Conservation (phyloP, 2,329 filamentous ascomycete species). For the Pyrenophora teres region DNA sequence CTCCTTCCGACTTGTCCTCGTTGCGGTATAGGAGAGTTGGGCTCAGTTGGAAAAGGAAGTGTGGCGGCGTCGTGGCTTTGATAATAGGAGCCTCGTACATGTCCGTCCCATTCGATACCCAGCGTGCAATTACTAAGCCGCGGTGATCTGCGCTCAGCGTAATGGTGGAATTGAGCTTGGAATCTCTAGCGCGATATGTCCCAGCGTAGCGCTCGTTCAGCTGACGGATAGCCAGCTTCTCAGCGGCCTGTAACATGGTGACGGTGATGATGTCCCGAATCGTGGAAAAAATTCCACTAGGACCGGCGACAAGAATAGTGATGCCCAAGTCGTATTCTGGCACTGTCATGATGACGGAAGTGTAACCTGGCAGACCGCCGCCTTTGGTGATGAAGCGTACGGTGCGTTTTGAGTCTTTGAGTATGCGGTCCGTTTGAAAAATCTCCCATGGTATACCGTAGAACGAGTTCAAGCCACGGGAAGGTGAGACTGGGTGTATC, state of each 20-base stretch:
- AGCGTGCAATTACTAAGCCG: constrained; percentile 32
- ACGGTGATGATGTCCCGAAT: constrained; percentile 38
- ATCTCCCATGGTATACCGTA: constrained; percentile 58
- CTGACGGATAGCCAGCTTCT: constrained; percentile 36
- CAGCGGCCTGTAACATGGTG: constrained; percentile 40
- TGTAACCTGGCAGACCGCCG: constrained; percentile 52
- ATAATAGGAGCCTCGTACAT: constrained; percentile 17
- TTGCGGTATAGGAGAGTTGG: constrained; percentile 38
- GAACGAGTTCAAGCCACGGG: constrained; percentile 45
- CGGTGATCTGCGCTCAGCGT: constrained; percentile 33
- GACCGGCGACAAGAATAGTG: constrained; percentile 48
- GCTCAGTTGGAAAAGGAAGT: constrained; percentile 29
- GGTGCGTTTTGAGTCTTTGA: constrained; percentile 43
- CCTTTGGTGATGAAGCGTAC: constrained; percentile 54
- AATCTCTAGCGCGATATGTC: constrained; percentile 25
- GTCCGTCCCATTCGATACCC: constrained; percentile 40
- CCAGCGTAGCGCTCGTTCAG: constrained; percentile 36
- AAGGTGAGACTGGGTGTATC: constrained; percentile 49
- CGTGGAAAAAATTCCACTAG: constrained; percentile 14
- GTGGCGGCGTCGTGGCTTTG: not conserved
- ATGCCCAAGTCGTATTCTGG: constrained; percentile 53
- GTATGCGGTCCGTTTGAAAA: constrained; percentile 48
- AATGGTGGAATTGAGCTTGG: constrained; percentile 33
- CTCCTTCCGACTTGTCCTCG: constrained; percentile 35
- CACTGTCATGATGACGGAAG: constrained; percentile 46